Evolutionary conservation across 2,329 filamentous ascomycete species (phyloP).

Genomic region (Ilyonectria sp.): DNA sequence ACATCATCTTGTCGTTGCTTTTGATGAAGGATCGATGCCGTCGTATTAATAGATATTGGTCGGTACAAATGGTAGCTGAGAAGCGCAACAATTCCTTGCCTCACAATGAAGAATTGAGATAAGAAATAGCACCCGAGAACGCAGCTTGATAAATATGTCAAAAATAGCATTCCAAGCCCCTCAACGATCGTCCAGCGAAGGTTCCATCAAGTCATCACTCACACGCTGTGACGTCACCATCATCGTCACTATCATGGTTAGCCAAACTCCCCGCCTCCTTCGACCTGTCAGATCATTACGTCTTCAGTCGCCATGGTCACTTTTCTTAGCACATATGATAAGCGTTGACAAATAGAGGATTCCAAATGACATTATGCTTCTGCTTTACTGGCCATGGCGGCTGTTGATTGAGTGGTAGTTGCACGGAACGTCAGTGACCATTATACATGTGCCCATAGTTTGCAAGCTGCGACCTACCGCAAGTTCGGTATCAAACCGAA

Average conservation of each 20-base stretch:
- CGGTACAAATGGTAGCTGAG: neutral
- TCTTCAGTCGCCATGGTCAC: neutral
- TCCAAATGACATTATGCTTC: neutral
- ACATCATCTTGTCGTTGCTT: conserved; percentile 41
- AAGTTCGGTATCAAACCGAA: no score
- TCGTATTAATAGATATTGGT: neutral
- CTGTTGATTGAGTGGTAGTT: neutral
- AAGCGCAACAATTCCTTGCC: neutral
- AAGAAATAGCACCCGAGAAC: neutral
- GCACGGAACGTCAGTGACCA: neutral
- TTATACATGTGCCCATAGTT: neutral
- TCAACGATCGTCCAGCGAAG: neutral
- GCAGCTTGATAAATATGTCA: neutral
- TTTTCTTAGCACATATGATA: neutral
- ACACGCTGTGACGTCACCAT: conserved; percentile 25
- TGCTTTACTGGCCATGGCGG: neutral
- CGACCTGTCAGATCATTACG: conserved; percentile 19
- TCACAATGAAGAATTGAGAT: neutral
- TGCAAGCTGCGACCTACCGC: neutral
- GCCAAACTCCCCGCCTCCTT: conserved; percentile 3
- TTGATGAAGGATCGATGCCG: neutral
- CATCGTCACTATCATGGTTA: conserved; percentile 16
- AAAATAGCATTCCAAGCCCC: conserved; percentile 4
- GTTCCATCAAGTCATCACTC: conserved; percentile 17
- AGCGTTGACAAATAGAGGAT: neutral